Conservation (phyloP, 2,329 filamentous ascomycete genomes). For the Fusarium sp. region DNA sequence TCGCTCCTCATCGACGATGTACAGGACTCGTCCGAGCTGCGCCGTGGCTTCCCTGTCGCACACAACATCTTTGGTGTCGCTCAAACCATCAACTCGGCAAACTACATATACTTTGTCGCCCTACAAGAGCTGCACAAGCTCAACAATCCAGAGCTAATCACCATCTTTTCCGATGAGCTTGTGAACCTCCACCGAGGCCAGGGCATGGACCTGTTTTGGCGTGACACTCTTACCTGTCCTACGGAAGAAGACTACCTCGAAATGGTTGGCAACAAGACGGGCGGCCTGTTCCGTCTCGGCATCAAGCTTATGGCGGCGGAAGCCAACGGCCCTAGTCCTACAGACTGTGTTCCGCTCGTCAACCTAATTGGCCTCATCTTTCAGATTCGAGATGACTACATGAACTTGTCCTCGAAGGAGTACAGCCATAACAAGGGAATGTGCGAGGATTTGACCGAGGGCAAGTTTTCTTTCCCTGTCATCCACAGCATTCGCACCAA, state of each 20-base stretch:
- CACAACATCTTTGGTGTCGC: conserved; percentile 86
- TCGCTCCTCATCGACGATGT: conserved; percentile 89
- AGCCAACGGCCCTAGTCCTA: conserved; percentile 54
- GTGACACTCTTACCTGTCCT: conserved; percentile 84
- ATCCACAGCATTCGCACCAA: conserved; percentile 90
- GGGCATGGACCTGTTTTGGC: conserved; percentile 92
- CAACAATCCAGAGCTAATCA: conserved; percentile 72
- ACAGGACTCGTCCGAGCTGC: conserved; percentile 80
- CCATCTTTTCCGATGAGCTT: conserved; percentile 83
- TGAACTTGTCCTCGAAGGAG: conserved; percentile 79
- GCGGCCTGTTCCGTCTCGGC: conserved; percentile 84
- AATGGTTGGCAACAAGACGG: conserved; percentile 93
- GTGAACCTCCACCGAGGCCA: conserved; percentile 87
- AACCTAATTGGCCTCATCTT: conserved; percentile 87
- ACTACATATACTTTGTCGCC: conserved; percentile 88
- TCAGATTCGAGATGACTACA: conserved; percentile 93
- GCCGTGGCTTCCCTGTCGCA: conserved; percentile 82
- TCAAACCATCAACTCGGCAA: conserved; percentile 90
- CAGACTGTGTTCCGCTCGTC: conserved; percentile 84
- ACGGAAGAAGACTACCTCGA: conserved; percentile 92
- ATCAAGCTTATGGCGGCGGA: conserved; percentile 91
- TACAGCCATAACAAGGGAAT: conserved; percentile 93
- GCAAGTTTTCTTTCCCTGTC: conserved; percentile 95
- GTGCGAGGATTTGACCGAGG: conserved; percentile 95
- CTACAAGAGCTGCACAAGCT: conserved; percentile 79